Conservation (phyloP, 371 early-diverging fungal genomes). For the Parasitella parasitica region DNA sequence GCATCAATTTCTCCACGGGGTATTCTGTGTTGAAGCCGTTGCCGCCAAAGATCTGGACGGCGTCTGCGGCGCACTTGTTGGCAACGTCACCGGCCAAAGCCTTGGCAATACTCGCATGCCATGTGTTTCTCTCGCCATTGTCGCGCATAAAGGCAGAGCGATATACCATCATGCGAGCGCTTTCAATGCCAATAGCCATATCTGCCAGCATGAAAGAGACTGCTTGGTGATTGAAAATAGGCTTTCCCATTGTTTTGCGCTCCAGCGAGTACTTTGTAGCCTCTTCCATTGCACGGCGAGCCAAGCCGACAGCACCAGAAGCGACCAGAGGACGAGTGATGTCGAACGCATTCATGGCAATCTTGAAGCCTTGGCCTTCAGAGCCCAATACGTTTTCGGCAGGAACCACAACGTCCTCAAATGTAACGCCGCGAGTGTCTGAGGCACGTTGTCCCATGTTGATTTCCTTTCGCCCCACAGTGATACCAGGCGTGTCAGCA, state of each 20-base stretch:
- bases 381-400: conserved; percentile 80
- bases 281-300: conserved; percentile 94
- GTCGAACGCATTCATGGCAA: conserved; percentile 98
- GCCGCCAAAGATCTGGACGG: conserved; percentile 97
- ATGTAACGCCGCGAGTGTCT: conserved; percentile 94
- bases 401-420: conserved; percentile 93
- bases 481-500: conserved; percentile 86
- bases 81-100: conserved; percentile 92
- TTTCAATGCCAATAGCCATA: conserved; percentile 90
- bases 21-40: conserved; percentile 90
- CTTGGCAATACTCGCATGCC: conserved; percentile 95
- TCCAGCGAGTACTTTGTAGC: conserved; percentile 88
- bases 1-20: conserved; percentile 89
- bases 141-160: conserved; percentile 86
- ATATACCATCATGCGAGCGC: conserved; percentile 86
- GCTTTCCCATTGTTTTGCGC: conserved; percentile 95
- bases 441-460: conserved; percentile 96
- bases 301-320: conserved; percentile 89
- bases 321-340: conserved; percentile 94
- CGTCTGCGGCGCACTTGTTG: conserved; percentile 93
- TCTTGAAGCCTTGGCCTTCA: conserved; percentile 89
- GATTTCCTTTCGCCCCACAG: conserved; percentile 92
- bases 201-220: conserved; percentile 96
- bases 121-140: conserved; percentile 85
- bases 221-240: conserved; percentile 90